Evolutionary conservation across 306 rosid species (phyloP).

Genomic region (Parietaria judaica): DNA sequence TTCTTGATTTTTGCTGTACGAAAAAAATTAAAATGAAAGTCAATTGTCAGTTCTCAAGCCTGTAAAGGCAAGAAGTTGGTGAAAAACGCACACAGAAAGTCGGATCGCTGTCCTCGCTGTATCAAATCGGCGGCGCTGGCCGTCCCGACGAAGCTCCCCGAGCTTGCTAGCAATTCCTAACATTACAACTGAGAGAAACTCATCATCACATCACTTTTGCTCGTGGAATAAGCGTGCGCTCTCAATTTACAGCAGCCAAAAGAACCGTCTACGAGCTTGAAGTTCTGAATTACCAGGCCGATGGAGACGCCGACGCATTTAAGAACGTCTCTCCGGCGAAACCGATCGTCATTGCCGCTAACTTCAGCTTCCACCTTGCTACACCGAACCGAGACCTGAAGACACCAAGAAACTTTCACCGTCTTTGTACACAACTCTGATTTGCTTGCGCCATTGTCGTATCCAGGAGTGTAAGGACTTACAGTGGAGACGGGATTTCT

Average conservation of each 20-base stretch:
- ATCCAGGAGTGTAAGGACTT: conserved; percentile 19
- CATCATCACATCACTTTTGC: conserved; percentile 58
- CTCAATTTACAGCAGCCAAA: not conserved
- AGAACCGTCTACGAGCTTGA: not conserved
- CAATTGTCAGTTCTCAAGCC: conserved; percentile 16
- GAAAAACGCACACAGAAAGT: conserved; percentile 59
- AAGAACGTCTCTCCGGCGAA: conserved; percentile 47
- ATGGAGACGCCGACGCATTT: conserved; percentile 50
- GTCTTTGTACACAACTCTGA: not conserved
- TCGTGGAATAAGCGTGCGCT: conserved; percentile 6
- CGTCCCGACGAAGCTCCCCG: conserved; percentile 36
- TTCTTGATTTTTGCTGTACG: conserved; percentile 62
- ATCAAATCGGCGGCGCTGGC: conserved; percentile 91
- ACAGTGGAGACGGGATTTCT: conserved; percentile 41
- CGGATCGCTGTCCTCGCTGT: conserved; percentile 84
- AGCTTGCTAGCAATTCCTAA: conserved; percentile 64
- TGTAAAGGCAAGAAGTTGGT: conserved; percentile 9
- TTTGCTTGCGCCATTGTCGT: not conserved
- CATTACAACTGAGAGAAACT: conserved; percentile 60
- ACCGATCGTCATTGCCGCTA: conserved; percentile 24
- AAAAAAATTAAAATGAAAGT: conserved; percentile 19
- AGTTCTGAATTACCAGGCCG: conserved; percentile 46
- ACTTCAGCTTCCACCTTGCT: conserved; percentile 29
- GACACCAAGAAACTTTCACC: not conserved
- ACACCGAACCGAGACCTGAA: conserved; percentile 53